Base-by-base conservation (phyloP, 1,139 yeast species). In the Debaryomyces udenii region DNA sequence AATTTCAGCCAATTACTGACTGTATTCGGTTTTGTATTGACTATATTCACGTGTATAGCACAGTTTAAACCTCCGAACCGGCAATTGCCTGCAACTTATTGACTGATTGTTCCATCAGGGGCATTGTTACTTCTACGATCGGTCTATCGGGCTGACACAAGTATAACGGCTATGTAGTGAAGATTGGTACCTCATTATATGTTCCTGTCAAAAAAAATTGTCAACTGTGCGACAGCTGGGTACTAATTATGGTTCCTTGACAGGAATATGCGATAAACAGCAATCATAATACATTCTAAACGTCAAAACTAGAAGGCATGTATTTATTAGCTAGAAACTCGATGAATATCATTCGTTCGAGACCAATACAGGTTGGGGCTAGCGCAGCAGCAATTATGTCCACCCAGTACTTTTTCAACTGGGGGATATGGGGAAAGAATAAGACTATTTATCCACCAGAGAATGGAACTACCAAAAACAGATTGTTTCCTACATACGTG, bases 401-500 rank as follows among this genome's bases (percentile, higher is more conserved):
- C 5, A 24, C 42, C 11, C 43, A 33, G 27, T 41, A 24, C 32
- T 41, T 46, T 34, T 44, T 44, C 29, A 39, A 33, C 34, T 39
- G 49, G 49, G 29, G 38, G n/a, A 15, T 23, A 18, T 39, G 49
- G 49, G 29, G 38, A n/a, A 24, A 15, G 22, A 39, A 39, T 14
- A 42, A 50, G 38, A 50, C 66, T 45, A 57, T 72, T 17, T 72
- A 72, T 46, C 78, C 78, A 4, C 66, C 70, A n/a, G 45, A 57
- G 17, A 57, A 60, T 22, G 63, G 70, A 47, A 63, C 74, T 41
- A 71, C 77, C 30, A 56, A 66, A 15, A 72, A 72, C 51, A 52
- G 76, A 23, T 57, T 72, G 14, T 70, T 65, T 43, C 74, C 71
- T 29, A 60, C 66, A 26, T 72, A 69, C 44, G 49, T 84, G 22